These are phyloP conservation scores for Rhododendron vialii DNA, from an alignment of 148 eudicot genomes.

Conservation along the genomic window DNA sequence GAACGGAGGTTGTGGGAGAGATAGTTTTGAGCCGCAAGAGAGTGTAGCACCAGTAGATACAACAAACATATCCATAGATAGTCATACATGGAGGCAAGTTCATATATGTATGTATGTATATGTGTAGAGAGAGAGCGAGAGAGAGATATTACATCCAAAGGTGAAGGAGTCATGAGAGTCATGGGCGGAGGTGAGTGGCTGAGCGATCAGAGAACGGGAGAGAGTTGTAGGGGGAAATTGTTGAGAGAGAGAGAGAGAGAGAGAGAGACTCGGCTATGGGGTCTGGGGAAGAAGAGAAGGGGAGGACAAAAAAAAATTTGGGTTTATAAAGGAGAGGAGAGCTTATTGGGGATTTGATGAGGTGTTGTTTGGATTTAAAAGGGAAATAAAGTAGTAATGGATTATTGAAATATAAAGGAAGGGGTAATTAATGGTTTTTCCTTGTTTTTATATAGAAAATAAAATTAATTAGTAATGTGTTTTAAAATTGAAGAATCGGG, in stretches of 20 bases:
- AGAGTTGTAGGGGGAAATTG: background rate
- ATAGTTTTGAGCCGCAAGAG: background rate
- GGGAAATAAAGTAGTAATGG: background rate
- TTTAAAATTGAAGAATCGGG: background rate
- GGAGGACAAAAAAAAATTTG: background rate
- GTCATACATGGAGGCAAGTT: no score
- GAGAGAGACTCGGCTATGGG: background rate
- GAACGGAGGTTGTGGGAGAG: background rate
- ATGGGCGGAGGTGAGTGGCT: background rate
- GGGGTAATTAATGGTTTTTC: background rate
- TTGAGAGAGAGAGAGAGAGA: background rate
- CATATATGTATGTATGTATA: background rate
- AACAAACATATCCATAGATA: background rate
- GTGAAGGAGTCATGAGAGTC: conserved; percentile 29
- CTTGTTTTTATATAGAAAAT: background rate
- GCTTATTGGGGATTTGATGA: background rate
- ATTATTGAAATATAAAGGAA: background rate
- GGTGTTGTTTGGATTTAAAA: background rate
- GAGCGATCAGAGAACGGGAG: conserved; percentile 5
- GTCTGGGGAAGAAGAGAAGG: background rate
- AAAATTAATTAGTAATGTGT: background rate
- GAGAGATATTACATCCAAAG: conserved; percentile 18
- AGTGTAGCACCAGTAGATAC: background rate
- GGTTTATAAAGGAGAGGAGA: background rate
- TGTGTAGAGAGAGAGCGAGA: background rate